Evolutionary conservation across 768 basidiomycete species (phyloP).

Genomic region (Rhodosporidiobolus odoratus): DNA sequence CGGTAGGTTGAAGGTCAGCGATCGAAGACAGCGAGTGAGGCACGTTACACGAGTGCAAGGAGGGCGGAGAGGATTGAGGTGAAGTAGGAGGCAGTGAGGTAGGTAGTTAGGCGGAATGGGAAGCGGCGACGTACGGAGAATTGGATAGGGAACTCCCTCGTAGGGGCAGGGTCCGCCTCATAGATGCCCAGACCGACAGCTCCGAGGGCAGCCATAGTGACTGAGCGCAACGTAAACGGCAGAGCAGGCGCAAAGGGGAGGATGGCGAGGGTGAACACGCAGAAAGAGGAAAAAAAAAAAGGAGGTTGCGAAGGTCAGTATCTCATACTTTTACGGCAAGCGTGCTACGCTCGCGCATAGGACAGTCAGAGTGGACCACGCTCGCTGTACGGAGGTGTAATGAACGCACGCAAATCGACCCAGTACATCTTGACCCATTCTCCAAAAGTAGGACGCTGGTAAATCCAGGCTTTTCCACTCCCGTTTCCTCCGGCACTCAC

Average conservation of each 20-base stretch:
- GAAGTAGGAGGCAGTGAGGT: too few species aligned
- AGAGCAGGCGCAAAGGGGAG: too few species aligned
- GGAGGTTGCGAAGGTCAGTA: not conserved
- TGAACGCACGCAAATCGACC: slow-evolving; percentile 48
- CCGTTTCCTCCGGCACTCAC: not conserved
- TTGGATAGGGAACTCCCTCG: slow-evolving; percentile 43
- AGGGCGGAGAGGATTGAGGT: slow-evolving; percentile 44
- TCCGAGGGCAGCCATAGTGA: slow-evolving; percentile 60
- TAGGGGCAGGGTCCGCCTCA: slow-evolving; percentile 49
- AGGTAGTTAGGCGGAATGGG: not conserved
- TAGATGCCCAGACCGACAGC: slow-evolving; percentile 55
- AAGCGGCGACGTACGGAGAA: slow-evolving; percentile 10
- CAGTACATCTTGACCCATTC: slow-evolving; percentile 54
- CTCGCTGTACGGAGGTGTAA: too few species aligned
- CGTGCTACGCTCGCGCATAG: too few species aligned
- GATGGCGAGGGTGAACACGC: too few species aligned
- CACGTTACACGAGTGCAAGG: not conserved
- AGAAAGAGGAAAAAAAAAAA: not conserved
- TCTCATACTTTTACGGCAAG: not conserved
- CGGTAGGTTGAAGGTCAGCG: slow-evolving; percentile 42
- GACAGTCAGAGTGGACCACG: too few species aligned
- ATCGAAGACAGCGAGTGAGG: not conserved
- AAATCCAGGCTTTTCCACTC: slow-evolving; percentile 8
- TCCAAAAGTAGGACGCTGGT: slow-evolving; percentile 45
- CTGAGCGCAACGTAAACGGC: slow-evolving; percentile 10